Evolutionary conservation across 73 alveolate genomes (phyloP), one percentile per base, ranked within the genome.

Genomic region (Paraurostyla sp.): DNA sequence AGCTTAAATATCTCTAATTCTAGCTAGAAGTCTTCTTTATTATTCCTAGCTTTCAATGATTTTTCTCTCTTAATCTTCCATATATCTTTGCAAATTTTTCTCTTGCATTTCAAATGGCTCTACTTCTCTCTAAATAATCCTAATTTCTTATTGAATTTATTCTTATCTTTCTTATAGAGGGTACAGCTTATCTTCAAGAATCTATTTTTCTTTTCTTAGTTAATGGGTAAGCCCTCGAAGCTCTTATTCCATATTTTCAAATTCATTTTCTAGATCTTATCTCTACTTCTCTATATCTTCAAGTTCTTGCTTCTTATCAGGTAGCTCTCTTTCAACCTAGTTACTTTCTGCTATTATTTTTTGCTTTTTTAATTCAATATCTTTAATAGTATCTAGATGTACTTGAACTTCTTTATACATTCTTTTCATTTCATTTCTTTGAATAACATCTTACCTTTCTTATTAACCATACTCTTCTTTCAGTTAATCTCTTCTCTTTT

Each of bases 401-500:
- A 33, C 82, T 42, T 63, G 83, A 68, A 75, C 83, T 48, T 59
- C 15, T 2, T 54, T 7, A 0, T 57, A 50, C 4, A 35, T 29
- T 18, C 49, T n/a, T 86, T 80, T 90, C 91, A 83, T 83, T 73
- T 45, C 88, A 71, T 65, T 87, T 88, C 88, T 88, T 80, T 92
- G 50, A 46, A 80, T 76, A 40, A 27, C 75, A 41, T 92, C 97
- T 15, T 50, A 62, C 65, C 81, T 69, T 62, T 83, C 71, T 16
- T 89, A 91, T 43, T 41, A 80, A 41, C 71, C 71, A 38, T 76
- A 69, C 80, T 62, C 78, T 46, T 88, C 78, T 52, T 80, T 68
- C 40, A 80, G 62, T 59, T 94, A 91, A 36, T 78, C 69, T 38
- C n/a, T 63, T 76, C 65, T 86, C 58, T 54, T 81, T 49, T 50